A percentile compares a stretch with the other conserved stretches of the same genome.
Evolutionary conservation across 75 land plant genomes (phyloP).

Genomic region (Pseudotsuga menziesii): DNA sequence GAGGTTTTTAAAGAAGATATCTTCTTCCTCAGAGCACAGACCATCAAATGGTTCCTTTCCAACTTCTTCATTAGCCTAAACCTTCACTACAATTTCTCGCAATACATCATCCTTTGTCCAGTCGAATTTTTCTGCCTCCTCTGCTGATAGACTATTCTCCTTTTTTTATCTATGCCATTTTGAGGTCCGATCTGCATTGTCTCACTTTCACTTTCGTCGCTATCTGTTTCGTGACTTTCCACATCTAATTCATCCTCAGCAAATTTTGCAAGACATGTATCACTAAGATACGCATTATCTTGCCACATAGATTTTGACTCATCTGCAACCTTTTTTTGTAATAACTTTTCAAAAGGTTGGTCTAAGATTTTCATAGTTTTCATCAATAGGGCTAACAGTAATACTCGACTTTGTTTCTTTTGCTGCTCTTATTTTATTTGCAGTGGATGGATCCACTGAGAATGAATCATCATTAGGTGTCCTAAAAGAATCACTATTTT

Average conservation of each 20-base stretch:
- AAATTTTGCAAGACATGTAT: neutral
- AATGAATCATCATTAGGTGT: neutral
- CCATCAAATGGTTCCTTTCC: slow-evolving; percentile 67
- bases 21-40: slow-evolving; percentile 57
- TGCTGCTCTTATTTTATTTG: neutral
- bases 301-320: neutral
- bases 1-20: slow-evolving; percentile 47
- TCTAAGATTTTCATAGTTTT: slow-evolving; percentile 9
- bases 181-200: too few species aligned
- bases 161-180: too few species aligned
- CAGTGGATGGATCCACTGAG: neutral
- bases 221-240: neutral
- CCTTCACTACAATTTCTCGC: slow-evolving; percentile 60
- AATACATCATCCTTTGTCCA: slow-evolving; percentile 86
- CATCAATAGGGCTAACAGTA: neutral
- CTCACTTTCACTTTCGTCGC: too few species aligned
- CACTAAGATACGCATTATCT: neutral
- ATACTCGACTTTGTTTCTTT: neutral
- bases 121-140: slow-evolving; percentile 47
- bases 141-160: slow-evolving; percentile 6
- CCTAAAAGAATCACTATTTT: neutral
- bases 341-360: slow-evolving; percentile 1
- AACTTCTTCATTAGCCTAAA: slow-evolving; percentile 70
- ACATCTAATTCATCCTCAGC: neutral
- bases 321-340: neutral